These are phyloP conservation scores for Delonix regia DNA, from an alignment of 306 rosid genomes.

Conservation along the genomic window DNA sequence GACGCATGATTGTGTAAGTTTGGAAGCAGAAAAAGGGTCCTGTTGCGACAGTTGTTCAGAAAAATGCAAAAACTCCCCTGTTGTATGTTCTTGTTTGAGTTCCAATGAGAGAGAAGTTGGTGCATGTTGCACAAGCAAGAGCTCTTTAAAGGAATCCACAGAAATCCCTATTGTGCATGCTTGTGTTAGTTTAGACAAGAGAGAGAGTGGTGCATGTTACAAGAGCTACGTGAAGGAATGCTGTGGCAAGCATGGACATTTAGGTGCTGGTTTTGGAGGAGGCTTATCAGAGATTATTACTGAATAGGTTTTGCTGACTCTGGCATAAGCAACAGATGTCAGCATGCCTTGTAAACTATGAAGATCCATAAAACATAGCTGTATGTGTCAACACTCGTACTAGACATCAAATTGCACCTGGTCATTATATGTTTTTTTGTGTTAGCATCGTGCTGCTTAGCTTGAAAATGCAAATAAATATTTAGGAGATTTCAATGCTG, in stretches of 20 bases:
- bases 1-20: conserved; percentile 26
- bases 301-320: conserved; percentile 49
- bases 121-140: conserved; percentile 39
- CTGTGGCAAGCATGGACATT: conserved; percentile 55
- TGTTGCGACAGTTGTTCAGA: conserved; percentile 40
- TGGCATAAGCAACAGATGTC: conserved; percentile 25
- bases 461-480: conserved; percentile 19
- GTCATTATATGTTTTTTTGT: neutral
- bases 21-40: conserved; percentile 38
- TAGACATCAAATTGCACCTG: neutral
- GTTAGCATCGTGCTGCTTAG: neutral
- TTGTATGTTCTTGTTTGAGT: conserved; percentile 36
- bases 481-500: conserved; percentile 28
- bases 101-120: conserved; percentile 38
- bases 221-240: conserved; percentile 87
- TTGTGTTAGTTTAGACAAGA: conserved; percentile 59
- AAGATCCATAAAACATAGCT: neutral
- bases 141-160: conserved; percentile 32
- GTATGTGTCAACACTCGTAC: neutral
- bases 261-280: conserved; percentile 52
- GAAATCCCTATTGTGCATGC: conserved; percentile 35
- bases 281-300: conserved; percentile 64
- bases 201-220: conserved; percentile 74
- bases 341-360: conserved; percentile 1
- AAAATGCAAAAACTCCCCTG: neutral